A percentile compares a stretch with the other conserved stretches of the same genome.
phyloP scores from a whole-genome alignment of 139 green algal genomes.

The Chlorella sp. region DNA sequence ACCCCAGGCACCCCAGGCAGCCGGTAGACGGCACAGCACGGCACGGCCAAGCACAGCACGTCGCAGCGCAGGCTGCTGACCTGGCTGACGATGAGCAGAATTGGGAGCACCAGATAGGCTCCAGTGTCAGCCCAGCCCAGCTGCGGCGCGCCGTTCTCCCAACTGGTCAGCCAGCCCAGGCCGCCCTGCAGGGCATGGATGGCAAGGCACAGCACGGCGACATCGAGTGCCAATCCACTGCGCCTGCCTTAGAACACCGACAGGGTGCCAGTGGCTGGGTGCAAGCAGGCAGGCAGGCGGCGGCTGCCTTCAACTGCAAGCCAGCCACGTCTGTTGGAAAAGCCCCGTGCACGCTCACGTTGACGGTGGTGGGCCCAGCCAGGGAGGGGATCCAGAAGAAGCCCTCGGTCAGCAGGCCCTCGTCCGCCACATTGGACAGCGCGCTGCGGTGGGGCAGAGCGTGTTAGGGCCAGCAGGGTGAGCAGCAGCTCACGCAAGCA shows the following conservation, averaged over 20 bases:
- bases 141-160: slow-evolving; percentile 69
- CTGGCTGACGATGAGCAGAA: slow-evolving; percentile 78
- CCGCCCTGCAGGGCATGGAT: slow-evolving; percentile 43
- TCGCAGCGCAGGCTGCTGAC: neutral
- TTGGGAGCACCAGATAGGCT: slow-evolving; percentile 78
- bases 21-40: neutral
- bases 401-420: slow-evolving; percentile 88
- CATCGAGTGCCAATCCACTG: too few species aligned
- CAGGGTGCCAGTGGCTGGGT: neutral
- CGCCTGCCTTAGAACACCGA: too few species aligned
- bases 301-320: neutral
- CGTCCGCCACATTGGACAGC: slow-evolving; percentile 88
- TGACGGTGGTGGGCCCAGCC: slow-evolving; percentile 78
- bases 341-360: slow-evolving; percentile 5
- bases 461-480: neutral
- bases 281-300: neutral
- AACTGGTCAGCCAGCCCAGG: slow-evolving; percentile 80
- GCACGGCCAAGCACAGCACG: too few species aligned
- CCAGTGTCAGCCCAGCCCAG: slow-evolving; percentile 75
- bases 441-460: slow-evolving; percentile 51
- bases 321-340: neutral
- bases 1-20: too few species aligned
- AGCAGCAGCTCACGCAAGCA: too few species aligned
- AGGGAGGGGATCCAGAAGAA: slow-evolving; percentile 97
- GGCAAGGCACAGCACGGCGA: neutral